These are phyloP conservation scores for Globisporangium sylvaticum DNA, from an alignment of 352 stramenopile species.

Conservation along the genomic window DNA sequence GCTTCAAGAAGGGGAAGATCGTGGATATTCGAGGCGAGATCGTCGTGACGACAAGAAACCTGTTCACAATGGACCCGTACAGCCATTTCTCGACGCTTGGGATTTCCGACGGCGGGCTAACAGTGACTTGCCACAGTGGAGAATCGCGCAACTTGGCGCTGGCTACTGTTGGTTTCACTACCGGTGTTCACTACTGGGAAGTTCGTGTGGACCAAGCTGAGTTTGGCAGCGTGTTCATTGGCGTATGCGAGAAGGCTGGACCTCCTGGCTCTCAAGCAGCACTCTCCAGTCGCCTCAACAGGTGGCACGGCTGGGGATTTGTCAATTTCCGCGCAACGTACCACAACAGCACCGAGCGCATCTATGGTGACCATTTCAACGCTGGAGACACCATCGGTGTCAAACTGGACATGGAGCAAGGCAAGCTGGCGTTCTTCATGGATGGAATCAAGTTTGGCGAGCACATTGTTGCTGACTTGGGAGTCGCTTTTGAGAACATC, in stretches of 20 bases:
- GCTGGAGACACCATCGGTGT: slow-evolving; percentile 98
- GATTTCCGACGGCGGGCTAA: slow-evolving; percentile 72
- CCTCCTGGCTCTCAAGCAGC: slow-evolving; percentile 74
- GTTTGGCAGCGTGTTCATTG: slow-evolving; percentile 97
- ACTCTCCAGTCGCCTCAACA: slow-evolving; percentile 74
- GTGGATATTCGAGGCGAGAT: slow-evolving; percentile 69
- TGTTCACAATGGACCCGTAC: slow-evolving; percentile 86
- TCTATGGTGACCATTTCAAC: slow-evolving; percentile 89
- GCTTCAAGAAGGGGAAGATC: slow-evolving; percentile 47
- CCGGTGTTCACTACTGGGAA: slow-evolving; percentile 97
- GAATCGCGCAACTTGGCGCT: slow-evolving; percentile 85
- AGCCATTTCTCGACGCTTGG: slow-evolving; percentile 76
- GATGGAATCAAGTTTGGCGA: slow-evolving; percentile 99
- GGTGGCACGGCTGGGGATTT: slow-evolving; percentile 94
- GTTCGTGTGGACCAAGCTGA: slow-evolving; percentile 96
- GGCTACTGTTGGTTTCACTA: slow-evolving; percentile 82
- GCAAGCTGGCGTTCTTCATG: slow-evolving; percentile 97
- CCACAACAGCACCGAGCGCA: slow-evolving; percentile 88
- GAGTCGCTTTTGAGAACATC: slow-evolving; percentile 95
- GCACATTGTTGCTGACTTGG: slow-evolving; percentile 97
- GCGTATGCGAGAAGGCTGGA: slow-evolving; percentile 90
- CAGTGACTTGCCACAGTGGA: slow-evolving; percentile 78
- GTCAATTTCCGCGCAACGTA: slow-evolving; percentile 97
- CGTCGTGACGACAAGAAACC: slow-evolving; percentile 53
- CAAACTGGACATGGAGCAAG: slow-evolving; percentile 97